Evolutionary conservation across 1,284 basidiomycete genomes (phyloP).

Genomic region (Ustilago sp.): DNA sequence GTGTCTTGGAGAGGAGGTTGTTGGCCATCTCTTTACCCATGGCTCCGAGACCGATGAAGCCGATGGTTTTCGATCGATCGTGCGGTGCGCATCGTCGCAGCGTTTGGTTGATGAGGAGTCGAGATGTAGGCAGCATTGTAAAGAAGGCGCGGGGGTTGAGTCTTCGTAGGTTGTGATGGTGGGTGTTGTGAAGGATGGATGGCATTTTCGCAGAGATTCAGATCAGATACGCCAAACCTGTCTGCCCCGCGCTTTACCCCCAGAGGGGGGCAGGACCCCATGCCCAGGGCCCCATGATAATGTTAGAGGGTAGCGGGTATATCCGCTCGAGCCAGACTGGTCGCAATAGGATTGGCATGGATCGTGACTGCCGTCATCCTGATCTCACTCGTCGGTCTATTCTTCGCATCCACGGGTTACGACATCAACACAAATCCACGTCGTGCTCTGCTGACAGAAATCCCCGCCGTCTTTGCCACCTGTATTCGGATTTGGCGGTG

Average conservation of each 20-base stretch:
- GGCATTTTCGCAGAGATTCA: background rate
- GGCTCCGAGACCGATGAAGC: constrained; percentile 66
- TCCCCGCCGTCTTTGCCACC: background rate
- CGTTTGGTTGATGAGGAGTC: constrained; percentile 27
- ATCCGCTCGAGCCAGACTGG: too few species aligned
- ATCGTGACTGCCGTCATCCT: constrained; percentile 85
- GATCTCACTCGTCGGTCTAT: constrained; percentile 86
- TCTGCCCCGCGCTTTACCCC: too few species aligned
- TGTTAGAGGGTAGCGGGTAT: too few species aligned
- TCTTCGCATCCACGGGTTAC: constrained; percentile 85
- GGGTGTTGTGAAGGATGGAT: background rate
- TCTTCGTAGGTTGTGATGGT: too few species aligned
- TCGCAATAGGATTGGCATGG: constrained; percentile 91
- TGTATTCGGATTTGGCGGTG: constrained; percentile 35
- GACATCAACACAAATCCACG: background rate
- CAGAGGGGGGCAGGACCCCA: too few species aligned
- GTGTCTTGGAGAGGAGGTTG: constrained; percentile 58
- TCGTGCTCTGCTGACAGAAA: constrained; percentile 13
- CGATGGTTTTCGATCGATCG: constrained; percentile 60
- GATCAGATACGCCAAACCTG: too few species aligned
- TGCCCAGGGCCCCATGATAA: too few species aligned
- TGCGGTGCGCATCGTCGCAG: constrained; percentile 32
- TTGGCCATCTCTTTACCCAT: constrained; percentile 65
- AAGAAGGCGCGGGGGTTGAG: background rate
- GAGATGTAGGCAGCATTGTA: constrained; percentile 35